Conservation (phyloP, 768 basidiomycete genomes). For the Lactifluus hygrophoroides region DNA sequence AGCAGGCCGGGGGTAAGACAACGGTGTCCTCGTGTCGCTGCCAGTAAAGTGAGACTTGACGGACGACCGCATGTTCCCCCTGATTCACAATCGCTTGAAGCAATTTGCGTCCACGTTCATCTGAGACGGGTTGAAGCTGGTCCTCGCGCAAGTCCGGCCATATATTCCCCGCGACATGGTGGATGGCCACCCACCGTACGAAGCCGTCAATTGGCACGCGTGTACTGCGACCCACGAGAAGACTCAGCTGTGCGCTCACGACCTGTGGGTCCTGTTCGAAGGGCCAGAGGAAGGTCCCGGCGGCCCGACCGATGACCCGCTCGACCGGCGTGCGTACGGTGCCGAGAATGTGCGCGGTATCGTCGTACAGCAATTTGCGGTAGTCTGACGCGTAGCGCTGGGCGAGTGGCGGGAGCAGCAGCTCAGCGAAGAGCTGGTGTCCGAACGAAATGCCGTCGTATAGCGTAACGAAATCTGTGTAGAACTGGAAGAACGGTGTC, state of each 20-base stretch:
- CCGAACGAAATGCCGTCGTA: slow-evolving; percentile 89
- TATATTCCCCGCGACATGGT: slow-evolving; percentile 68
- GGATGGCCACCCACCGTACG: slow-evolving; percentile 57
- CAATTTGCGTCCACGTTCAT: slow-evolving; percentile 35
- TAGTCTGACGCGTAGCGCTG: slow-evolving; percentile 78
- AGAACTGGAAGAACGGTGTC: slow-evolving; percentile 89
- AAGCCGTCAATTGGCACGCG: slow-evolving; percentile 43
- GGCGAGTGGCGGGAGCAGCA: slow-evolving; percentile 69
- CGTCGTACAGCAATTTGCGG: slow-evolving; percentile 75
- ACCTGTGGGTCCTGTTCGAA: slow-evolving; percentile 55
- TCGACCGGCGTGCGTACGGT: slow-evolving; percentile 46
- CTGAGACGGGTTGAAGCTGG: slow-evolving; percentile 19
- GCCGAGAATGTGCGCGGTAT: slow-evolving; percentile 58
- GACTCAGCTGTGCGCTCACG: slow-evolving; percentile 53
- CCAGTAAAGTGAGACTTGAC: slow-evolving; percentile 49
- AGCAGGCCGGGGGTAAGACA: slow-evolving; percentile 45
- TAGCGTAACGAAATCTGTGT: slow-evolving; percentile 83
- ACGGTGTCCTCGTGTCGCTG: slow-evolving; percentile 34
- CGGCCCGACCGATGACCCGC: slow-evolving; percentile 43
- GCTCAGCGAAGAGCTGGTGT: slow-evolving; percentile 61
- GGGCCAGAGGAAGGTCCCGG: slow-evolving; percentile 64
- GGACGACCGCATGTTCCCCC: slow-evolving; percentile 39
- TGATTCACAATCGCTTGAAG: slow-evolving; percentile 44
- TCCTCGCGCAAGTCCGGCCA: slow-evolving; percentile 51
- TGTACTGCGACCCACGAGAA: slow-evolving; percentile 32